These are phyloP conservation scores for Trypanosoma caninum DNA, from an alignment of 208 protist species.

Conservation along the genomic window DNA sequence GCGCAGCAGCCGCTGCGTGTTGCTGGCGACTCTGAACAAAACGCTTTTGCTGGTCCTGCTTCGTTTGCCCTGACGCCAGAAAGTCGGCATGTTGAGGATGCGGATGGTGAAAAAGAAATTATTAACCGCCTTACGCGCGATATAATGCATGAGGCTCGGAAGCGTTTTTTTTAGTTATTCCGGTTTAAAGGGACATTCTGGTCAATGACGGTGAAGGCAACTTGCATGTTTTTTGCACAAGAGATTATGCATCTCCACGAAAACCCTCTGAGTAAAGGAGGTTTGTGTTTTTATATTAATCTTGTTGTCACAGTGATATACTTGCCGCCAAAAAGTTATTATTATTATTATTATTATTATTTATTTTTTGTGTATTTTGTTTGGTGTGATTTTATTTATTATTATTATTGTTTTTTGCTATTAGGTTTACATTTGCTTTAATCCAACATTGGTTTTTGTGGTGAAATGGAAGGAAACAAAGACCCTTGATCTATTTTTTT, in stretches of 20 bases:
- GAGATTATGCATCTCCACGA: too few relatives aligned
- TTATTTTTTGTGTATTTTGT: background rate
- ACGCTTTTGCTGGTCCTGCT: background rate
- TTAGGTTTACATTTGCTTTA: slow-evolving; percentile 8
- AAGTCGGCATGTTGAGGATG: background rate
- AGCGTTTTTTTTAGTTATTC: too few relatives aligned
- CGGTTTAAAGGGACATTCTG: too few relatives aligned
- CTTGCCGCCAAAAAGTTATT: too few relatives aligned
- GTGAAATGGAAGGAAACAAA: background rate
- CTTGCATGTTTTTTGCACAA: too few relatives aligned
- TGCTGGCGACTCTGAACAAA: background rate
- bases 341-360: too few relatives aligned
- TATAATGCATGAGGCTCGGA: slow-evolving; percentile 1
- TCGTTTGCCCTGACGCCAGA: background rate
- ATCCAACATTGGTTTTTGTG: slow-evolving; percentile 14
- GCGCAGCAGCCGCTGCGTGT: background rate
- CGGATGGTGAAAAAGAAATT: slow-evolving; percentile 1
- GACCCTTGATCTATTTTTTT: background rate
- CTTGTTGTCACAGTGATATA: slow-evolving; percentile 19
- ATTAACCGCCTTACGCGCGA: slow-evolving; percentile 10
- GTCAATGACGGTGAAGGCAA: too few relatives aligned
- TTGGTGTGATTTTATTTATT: slow-evolving; percentile 22
- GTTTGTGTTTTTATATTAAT: background rate
- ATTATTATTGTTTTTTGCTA: slow-evolving; percentile 9
- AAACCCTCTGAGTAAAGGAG: too few relatives aligned